Base-by-base conservation (phyloP, 306 rosid species). In the Malus orientalis region DNA sequence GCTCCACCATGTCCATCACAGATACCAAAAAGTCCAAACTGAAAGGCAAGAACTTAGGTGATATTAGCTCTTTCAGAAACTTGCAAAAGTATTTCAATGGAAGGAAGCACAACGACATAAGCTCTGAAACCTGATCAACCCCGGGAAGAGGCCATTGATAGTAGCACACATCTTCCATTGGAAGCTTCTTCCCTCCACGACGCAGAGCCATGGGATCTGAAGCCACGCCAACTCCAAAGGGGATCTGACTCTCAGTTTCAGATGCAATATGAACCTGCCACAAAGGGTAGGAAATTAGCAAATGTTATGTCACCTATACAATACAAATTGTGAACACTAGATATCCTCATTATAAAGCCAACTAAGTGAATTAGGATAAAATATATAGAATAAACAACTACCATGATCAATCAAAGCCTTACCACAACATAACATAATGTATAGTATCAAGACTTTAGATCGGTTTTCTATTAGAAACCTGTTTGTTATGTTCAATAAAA, bases 161-260 rank as follows among this genome's bases (percentile, higher is more conserved):
- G 81, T 85, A 93, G 90, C 90, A 89, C 70, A 96, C 94, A 79
- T 96, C 99, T 87, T 96, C 99, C 99, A 96, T 96, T n/a, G 94
- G 85, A 67, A 88, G 85, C 81, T 85, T 89, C 79, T 91, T 96
- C 57, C 87, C 98, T 82, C 99, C 99, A 77, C 93, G 92, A 67
- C 96, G 99, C 79, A 93, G 36, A 84, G 99, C 86, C 98, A 96
- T 96, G 51, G 99, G 97, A 88, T 93, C 99, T 54, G 99, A 89
- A 62, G 93, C 94, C 84, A 96, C 42, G 71, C 99, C 99, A 85
- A 93, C 86, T 82, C 94, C 93, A 84, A 93, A 90, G 44, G 97
- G 97, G 70, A 89, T 71, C 79, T 78, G 89, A 80, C 76, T 83
- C 78, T 73, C 87, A 74, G 68, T 84, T 85, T 84, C 87, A 4